These are phyloP conservation scores for Conoideocrella luteorostrata DNA, from an alignment of 2,329 filamentous ascomycete species.

Conservation along the genomic window DNA sequence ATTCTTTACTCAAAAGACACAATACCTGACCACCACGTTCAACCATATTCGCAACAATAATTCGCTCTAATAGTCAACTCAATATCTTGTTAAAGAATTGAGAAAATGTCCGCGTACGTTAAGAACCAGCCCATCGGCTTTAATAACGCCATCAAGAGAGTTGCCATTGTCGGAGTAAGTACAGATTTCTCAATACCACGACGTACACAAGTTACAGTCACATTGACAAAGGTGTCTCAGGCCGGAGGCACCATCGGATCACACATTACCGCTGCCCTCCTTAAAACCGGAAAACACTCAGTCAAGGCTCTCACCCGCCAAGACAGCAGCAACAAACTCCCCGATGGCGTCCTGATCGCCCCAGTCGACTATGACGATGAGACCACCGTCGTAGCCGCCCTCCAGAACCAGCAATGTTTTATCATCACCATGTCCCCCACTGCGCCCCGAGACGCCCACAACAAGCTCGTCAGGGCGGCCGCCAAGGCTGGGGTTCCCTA, in stretches of 20 bases:
- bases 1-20: no score
- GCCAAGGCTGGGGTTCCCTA: constrained; percentile 44
- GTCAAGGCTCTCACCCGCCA: constrained; percentile 47
- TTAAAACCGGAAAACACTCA: constrained; percentile 42
- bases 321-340: constrained; percentile 34
- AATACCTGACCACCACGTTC: no score
- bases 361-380: constrained; percentile 39
- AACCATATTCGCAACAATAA: no score
- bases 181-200: background rate
- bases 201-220: background rate
- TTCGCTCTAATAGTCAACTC: no score
- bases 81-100: no score
- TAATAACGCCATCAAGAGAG: constrained; percentile 29
- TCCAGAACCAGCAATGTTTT: constrained; percentile 49
- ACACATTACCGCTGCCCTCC: constrained; percentile 34
- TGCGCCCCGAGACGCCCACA: constrained; percentile 35
- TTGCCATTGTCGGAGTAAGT: constrained; percentile 39
- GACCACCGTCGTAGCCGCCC: constrained; percentile 38
- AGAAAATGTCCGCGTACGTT: no score
- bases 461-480: constrained; percentile 41
- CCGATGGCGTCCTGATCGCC: constrained; percentile 35
- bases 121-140: constrained; percentile 17
- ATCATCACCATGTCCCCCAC: constrained; percentile 42
- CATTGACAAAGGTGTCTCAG: constrained; percentile 16
- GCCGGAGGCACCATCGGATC: constrained; percentile 35